A percentile compares a stretch with the other conserved stretches of the same genome.
phyloP scores from a whole-genome alignment of 768 basidiomycete species.

The Boletus patriciae region DNA sequence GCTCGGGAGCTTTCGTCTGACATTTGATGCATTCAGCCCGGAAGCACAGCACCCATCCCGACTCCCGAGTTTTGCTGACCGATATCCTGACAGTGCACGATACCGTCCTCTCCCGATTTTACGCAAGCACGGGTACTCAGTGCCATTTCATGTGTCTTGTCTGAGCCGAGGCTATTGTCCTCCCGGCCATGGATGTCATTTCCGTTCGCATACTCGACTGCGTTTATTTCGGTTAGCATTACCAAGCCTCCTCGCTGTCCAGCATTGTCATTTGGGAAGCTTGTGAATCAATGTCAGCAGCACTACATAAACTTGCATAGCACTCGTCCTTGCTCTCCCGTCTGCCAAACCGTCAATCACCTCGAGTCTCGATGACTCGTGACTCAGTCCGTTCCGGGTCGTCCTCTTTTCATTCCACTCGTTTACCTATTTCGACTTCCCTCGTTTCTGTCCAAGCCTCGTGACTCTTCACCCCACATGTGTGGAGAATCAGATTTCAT shows the following conservation, averaged over 20 bases:
- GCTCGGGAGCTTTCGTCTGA: background rate
- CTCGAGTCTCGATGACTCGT: background rate
- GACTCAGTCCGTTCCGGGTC: slow-evolving; percentile 4
- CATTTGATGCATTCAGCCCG: background rate
- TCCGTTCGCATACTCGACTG: slow-evolving; percentile 11
- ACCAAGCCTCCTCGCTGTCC: background rate
- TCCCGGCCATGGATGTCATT: slow-evolving; percentile 13
- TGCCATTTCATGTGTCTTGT: background rate
- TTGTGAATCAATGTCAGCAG: slow-evolving; percentile 9
- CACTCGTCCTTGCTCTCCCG: background rate
- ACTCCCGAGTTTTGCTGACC: background rate
- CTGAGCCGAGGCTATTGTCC: slow-evolving; percentile 1
- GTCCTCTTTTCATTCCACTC: slow-evolving; percentile 2
- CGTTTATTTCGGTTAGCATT: slow-evolving; percentile 9
- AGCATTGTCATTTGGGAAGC: background rate
- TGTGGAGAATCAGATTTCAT: slow-evolving; percentile 29
- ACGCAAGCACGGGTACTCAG: slow-evolving; percentile 2
- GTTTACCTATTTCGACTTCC: slow-evolving; percentile 19
- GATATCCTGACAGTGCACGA: slow-evolving; percentile 3
- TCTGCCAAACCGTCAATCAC: slow-evolving; percentile 10
- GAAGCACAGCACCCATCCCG: background rate
- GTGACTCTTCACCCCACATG: slow-evolving; percentile 30
- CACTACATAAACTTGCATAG: slow-evolving; percentile 7
- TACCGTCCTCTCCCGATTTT: background rate
- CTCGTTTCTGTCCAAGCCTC: slow-evolving; percentile 11